Conservation (phyloP, 495 filamentous ascomycete species). For the Penicillium simplicissimum region DNA sequence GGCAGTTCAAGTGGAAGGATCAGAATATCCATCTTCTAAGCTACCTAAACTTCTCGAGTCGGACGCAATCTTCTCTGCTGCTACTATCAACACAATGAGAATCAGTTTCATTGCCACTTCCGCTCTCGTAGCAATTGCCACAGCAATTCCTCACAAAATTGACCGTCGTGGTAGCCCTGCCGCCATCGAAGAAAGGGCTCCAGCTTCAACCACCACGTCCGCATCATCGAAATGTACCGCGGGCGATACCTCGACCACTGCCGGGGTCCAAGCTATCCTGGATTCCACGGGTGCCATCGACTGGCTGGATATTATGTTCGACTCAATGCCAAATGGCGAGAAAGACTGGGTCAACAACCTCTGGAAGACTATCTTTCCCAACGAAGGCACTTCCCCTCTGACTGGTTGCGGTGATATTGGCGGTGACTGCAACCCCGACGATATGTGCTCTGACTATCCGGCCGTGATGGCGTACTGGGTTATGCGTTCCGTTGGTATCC, state of each 20-base stretch:
- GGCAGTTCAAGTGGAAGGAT: not conserved
- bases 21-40: not conserved
- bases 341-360: conserved; percentile 7
- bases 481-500: not conserved
- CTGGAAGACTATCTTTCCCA: conserved; percentile 1
- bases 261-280: not conserved
- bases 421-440: conserved; percentile 3
- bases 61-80: not conserved
- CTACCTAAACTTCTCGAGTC: not conserved
- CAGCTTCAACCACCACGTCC: not conserved
- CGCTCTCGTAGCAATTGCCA: not conserved
- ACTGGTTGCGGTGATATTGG: conserved; percentile 6
- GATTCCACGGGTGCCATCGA: not conserved
- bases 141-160: not conserved
- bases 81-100: not conserved
- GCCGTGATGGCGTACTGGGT: not conserved
- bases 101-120: not conserved
- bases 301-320: not conserved
- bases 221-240: not conserved
- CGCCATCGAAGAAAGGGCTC: not conserved
- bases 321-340: not conserved
- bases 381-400: conserved; percentile 3
- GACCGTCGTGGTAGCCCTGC: not conserved
- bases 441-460: conserved; percentile 2
- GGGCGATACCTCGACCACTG: not conserved